Percentiles rank a stretch among this genome's conserved stretches.
These are phyloP conservation scores for Fraxinus floribunda DNA, from an alignment of 305 asterid species.

Conservation along the genomic window DNA sequence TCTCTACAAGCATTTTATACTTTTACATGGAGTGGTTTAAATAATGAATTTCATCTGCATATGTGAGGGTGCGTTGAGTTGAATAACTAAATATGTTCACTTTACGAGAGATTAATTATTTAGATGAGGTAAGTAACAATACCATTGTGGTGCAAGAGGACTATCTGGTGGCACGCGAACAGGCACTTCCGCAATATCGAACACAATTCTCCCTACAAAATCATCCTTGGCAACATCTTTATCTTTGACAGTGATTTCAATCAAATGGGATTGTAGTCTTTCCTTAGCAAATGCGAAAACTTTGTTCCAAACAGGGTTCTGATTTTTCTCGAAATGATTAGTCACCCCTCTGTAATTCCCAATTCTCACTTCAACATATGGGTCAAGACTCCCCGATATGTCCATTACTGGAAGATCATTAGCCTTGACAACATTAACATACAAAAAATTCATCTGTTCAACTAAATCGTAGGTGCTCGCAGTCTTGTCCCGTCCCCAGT, in stretches of 20 bases:
- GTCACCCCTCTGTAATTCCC: constrained; percentile 93
- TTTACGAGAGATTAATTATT: not conserved
- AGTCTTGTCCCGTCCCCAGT: constrained; percentile 83
- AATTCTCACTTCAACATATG: constrained; percentile 81
- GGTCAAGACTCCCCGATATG: constrained; percentile 83
- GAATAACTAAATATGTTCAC: not conserved
- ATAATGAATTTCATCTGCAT: not conserved
- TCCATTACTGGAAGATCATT: constrained; percentile 86
- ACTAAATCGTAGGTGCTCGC: constrained; percentile 92
- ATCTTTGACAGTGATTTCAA: constrained; percentile 71
- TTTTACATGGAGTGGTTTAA: not conserved
- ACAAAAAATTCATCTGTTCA: constrained; percentile 80
- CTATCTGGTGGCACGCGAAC: constrained; percentile 88
- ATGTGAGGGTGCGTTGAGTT: not conserved
- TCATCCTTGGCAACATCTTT: constrained; percentile 80
- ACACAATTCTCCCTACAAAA: constrained; percentile 61
- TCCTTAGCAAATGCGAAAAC: constrained; percentile 84
- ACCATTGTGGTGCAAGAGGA: constrained; percentile 96
- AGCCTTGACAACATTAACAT: constrained; percentile 74
- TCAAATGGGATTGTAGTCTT: constrained; percentile 59
- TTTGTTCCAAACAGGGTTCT: constrained; percentile 64
- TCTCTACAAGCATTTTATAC: not conserved
- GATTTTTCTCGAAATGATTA: constrained; percentile 73
- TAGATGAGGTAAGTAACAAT: not conserved
- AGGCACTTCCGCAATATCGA: constrained; percentile 71